These are phyloP conservation scores for Botrytis elliptica DNA, from an alignment of 2,329 filamentous ascomycete genomes.

Conservation along the genomic window DNA sequence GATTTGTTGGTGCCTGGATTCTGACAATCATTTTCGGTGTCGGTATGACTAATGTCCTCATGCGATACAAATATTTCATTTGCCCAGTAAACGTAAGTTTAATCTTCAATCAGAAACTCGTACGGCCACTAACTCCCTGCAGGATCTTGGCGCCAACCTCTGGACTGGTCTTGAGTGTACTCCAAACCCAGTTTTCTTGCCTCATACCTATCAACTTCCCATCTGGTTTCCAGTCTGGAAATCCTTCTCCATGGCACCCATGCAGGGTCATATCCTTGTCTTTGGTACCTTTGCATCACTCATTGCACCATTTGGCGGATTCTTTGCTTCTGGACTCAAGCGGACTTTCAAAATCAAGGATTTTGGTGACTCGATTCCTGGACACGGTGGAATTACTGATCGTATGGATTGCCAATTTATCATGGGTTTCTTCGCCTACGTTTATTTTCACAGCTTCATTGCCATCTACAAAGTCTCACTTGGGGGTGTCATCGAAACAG, in stretches of 20 bases:
- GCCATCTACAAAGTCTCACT: conserved; percentile 82
- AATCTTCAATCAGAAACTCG: neutral
- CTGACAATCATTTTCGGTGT: conserved; percentile 88
- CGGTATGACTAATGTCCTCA: conserved; percentile 77
- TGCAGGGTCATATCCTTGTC: conserved; percentile 89
- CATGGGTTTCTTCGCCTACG: conserved; percentile 97
- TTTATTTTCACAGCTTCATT: conserved; percentile 98
- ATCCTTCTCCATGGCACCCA: conserved; percentile 75
- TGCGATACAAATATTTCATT: conserved; percentile 94
- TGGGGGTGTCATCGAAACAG: conserved; percentile 84
- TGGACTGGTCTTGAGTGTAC: conserved; percentile 87
- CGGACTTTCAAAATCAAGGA: conserved; percentile 99
- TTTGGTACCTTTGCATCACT: conserved; percentile 93
- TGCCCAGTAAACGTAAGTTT: conserved; percentile 80
- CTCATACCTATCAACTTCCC: conserved; percentile 71
- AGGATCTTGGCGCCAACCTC: conserved; percentile 87
- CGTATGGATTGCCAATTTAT: conserved; percentile 99
- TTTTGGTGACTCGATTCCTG: conserved; percentile 96
- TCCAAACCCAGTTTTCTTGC: conserved; percentile 86
- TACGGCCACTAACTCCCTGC: conserved; percentile 24
- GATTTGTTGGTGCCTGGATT: conserved; percentile 94
- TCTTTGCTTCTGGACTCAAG: conserved; percentile 97
- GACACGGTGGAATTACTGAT: conserved; percentile 96
- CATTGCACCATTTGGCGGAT: conserved; percentile 95
- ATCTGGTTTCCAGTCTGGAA: conserved; percentile 69